Evolutionary conservation across 1,284 basidiomycete genomes (phyloP), one percentile per base, ranked within the genome.

Genomic region (Ganoderma meredithae): DNA sequence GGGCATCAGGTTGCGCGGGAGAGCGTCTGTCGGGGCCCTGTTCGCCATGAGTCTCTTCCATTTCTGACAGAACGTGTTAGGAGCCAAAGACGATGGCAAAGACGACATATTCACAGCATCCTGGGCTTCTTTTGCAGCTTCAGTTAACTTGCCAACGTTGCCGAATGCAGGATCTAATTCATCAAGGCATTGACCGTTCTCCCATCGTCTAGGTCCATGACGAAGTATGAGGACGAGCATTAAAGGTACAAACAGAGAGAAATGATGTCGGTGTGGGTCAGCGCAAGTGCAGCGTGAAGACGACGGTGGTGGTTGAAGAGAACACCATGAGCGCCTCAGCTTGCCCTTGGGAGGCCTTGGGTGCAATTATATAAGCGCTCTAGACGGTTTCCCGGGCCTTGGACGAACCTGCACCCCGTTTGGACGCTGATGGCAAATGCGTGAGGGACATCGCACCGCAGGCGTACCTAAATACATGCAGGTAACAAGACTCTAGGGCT

Each of bases 1-100:
- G 8, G 47, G 47, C 22, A 25, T 25, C 9, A 49, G 47, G 22
- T 12, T 49, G 47, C n/a, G 47, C 22, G 47, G 44, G 44, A 47
- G 44, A 1, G 47, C 22, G 22, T 49, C 22, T 25, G 1, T 22
- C 5, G 47, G 47, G 8, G 47, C 22, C 13, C 47, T 9, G 47
- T 49, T 49, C 47, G 47, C 47, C 47, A 49, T 25, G 22, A 49
- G 47, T 49, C 47, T 49, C 47, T 49, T 49, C 47, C 47, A 49
- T 25, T 49, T 49, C 47, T 49, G 19, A 3, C 44, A 22, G 7
- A 19, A 49, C 10, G 4, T 13, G 47, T 49, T 49, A 49, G 3
- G 3, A 3, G 5, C n/a, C 9, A 10, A 22, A 49, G 25, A 22
- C 10, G 3, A 25, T 13, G 47, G 4, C 13, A 10, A 25, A 13